These are phyloP conservation scores for Glycyrrhiza uralensis DNA, from an alignment of 306 rosid species.

Conservation along the genomic window DNA sequence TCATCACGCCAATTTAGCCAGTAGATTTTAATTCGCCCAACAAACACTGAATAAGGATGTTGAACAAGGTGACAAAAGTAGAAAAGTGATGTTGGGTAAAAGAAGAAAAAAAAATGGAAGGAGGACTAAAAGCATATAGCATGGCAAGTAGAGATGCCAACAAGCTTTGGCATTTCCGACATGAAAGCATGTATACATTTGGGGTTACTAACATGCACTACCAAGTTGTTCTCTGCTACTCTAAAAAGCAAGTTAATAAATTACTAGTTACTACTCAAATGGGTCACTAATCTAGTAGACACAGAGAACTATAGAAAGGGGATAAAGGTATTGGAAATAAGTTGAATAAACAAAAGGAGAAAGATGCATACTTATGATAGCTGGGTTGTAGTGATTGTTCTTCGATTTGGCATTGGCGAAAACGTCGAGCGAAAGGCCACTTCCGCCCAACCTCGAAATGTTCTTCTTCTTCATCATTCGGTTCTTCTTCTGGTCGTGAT, in stretches of 20 bases:
- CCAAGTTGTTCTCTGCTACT: background rate
- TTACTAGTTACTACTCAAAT: background rate
- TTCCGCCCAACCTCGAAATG: constrained; percentile 49
- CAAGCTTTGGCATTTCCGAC: background rate
- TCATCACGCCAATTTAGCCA: background rate
- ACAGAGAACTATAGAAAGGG: background rate
- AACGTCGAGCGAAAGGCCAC: constrained; percentile 61
- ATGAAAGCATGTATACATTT: background rate
- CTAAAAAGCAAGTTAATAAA: background rate
- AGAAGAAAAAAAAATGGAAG: background rate
- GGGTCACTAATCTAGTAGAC: background rate
- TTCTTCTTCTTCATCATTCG: constrained; percentile 32
- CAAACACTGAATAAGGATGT: background rate
- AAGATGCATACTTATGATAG: constrained; percentile 60
- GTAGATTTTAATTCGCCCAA: background rate
- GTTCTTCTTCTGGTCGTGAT: constrained; percentile 25
- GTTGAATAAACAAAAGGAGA: background rate
- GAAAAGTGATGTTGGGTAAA: background rate
- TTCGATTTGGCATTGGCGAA: constrained; percentile 62
- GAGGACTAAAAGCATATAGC: background rate
- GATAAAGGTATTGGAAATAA: background rate
- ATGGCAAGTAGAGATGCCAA: background rate
- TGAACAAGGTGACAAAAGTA: background rate
- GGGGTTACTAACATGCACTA: background rate
- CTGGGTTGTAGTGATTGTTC: constrained; percentile 60